These are phyloP conservation scores for Claviceps citrina DNA, from an alignment of 2,329 filamentous ascomycete genomes.

Conservation along the genomic window DNA sequence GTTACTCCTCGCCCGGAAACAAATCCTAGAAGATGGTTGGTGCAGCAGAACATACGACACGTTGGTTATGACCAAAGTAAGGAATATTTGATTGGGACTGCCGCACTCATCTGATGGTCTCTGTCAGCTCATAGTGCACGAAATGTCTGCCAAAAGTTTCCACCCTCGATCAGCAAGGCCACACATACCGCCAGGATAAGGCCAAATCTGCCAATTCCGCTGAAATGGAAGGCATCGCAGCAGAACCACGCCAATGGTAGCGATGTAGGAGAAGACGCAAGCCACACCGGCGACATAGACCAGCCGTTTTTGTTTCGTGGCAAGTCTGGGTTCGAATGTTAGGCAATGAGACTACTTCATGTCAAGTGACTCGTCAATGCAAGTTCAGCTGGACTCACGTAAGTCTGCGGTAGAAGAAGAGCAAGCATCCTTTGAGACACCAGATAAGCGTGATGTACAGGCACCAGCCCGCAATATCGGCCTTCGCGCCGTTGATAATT, in stretches of 20 bases:
- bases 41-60: slow-evolving; percentile 8
- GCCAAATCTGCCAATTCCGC: slow-evolving; percentile 14
- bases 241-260: slow-evolving; percentile 11
- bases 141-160: background rate
- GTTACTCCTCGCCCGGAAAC: background rate
- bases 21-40: too few species aligned
- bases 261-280: slow-evolving; percentile 8
- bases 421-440: slow-evolving; percentile 23
- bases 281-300: slow-evolving; percentile 9
- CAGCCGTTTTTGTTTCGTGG: slow-evolving; percentile 10
- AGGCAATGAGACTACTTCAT: too few species aligned
- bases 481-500: slow-evolving; percentile 11
- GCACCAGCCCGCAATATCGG: slow-evolving; percentile 18
- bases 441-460: slow-evolving; percentile 24
- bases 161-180: background rate
- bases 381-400: slow-evolving; percentile 20
- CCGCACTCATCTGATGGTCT: slow-evolving; percentile 9
- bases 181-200: slow-evolving; percentile 11
- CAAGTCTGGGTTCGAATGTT: slow-evolving; percentile 9
- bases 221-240: slow-evolving; percentile 11
- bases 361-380: too few species aligned
- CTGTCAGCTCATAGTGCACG: background rate
- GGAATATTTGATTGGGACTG: slow-evolving; percentile 9
- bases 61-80: slow-evolving; percentile 12
- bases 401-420: slow-evolving; percentile 23